Conservation (phyloP, 768 basidiomycete genomes). For the Lentinus brumalis region DNA sequence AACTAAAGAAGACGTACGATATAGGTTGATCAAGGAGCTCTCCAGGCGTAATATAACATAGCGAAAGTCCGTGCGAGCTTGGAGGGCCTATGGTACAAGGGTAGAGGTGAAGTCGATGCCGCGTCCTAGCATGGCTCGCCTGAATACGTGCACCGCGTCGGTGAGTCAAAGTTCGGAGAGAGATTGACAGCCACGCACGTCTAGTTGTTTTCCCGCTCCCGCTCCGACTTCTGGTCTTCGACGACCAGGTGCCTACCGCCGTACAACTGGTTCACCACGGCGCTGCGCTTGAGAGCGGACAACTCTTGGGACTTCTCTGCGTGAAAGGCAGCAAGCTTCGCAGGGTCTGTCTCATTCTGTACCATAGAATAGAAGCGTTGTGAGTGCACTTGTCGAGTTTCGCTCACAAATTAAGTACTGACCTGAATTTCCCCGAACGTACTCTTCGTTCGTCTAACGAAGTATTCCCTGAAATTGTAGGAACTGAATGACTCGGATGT, state of each 20-base stretch:
- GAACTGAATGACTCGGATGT: constrained; percentile 83
- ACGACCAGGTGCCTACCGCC: constrained; percentile 85
- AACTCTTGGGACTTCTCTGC: constrained; percentile 73
- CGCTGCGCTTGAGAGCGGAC: constrained; percentile 72
- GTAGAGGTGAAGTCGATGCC: too few relatives aligned
- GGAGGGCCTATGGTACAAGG: too few relatives aligned
- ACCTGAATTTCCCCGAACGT: constrained; percentile 77
- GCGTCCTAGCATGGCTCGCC: too few relatives aligned
- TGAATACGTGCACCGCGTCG: too few relatives aligned
- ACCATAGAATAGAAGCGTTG: not conserved
- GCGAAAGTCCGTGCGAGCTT: too few relatives aligned
- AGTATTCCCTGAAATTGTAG: constrained; percentile 93
- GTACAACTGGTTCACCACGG: constrained; percentile 85
- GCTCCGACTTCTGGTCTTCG: constrained; percentile 51
- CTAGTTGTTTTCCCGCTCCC: constrained; percentile 17
- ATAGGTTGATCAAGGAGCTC: too few relatives aligned
- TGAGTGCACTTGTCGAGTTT: too few relatives aligned
- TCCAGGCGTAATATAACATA: too few relatives aligned
- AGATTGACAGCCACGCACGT: not conserved
- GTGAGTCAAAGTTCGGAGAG: too few relatives aligned
- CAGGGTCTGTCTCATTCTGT: constrained; percentile 61
- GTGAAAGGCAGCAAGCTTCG: constrained; percentile 61
- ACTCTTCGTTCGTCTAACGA: constrained; percentile 65
- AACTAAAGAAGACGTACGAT: too few relatives aligned
- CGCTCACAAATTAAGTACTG: constrained; percentile 14